Base-by-base conservation (phyloP, 2,329 filamentous ascomycete genomes). In the Penicillium corylophilum region DNA sequence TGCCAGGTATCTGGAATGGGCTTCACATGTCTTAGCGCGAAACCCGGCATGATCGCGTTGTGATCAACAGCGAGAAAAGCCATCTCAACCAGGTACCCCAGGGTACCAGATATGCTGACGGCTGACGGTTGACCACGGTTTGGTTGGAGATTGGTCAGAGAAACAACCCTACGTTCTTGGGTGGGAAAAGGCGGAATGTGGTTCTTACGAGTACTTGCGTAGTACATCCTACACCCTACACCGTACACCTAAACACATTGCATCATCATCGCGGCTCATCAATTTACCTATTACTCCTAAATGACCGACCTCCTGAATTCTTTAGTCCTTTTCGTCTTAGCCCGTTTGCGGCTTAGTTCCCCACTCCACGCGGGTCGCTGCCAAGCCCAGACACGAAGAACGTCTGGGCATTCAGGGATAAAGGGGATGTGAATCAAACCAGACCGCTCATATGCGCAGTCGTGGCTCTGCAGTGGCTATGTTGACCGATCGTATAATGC, bases 351-450 rank as follows among this genome's bases (percentile, higher is more conserved):
- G 53, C 50, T 31, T 48, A 40, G 42, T 28, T 29, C 38, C 33
- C 15, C 42, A 53, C 54, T 44, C 50, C 49, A 53, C 51, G 45
- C 54, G 54, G 51, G 45, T 48, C 31, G 31, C 43, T 46, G 54
- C 54, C 52, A 56, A 56, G 54, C 13, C 48, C 15, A 24, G 38
- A 18, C 10, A 35, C 5, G 36, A 26, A 7, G 12, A 26, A 7
- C 26, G 26, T 28, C 26, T 28, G 24, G 12, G 35, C n/a, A 38
- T 51, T 24, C 20, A 36, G 38, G 38, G 46, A 36, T 20, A 38
- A 20, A 38, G 35, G 35, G 35, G 35, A 20, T 28, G 16, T n/a
- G 1, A 35, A 18, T 16, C 16, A 10, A 16, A 36, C 18, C 8
- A 10, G 18, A 38, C 35, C 16, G 16, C 35, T 18, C n/a, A 10